Evolutionary conservation across 305 asterid genomes (phyloP).

Genomic region (Stenogyne calaminthoides): DNA sequence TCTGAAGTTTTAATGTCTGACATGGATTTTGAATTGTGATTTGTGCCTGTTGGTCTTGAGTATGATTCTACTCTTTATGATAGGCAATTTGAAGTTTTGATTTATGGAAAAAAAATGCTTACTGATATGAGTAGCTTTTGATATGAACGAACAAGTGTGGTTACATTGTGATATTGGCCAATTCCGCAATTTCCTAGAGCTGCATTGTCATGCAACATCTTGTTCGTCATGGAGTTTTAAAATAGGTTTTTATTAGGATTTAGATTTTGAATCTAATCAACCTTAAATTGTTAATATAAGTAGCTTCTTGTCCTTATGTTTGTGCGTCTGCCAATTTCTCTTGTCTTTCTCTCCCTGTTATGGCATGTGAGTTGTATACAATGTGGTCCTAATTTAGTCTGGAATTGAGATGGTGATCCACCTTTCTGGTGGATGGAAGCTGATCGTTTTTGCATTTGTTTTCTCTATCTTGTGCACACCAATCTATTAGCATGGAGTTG

Average conservation of each 20-base stretch:
- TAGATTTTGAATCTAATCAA: conserved; percentile 4
- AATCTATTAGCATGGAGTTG: conserved; percentile 9
- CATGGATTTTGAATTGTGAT: conserved; percentile 26
- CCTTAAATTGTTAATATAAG: not conserved
- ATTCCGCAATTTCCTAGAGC: conserved; percentile 14
- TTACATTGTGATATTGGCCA: conserved; percentile 15
- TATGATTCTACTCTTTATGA: conserved; percentile 9
- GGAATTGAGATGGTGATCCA: conserved; percentile 14
- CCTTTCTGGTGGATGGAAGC: conserved; percentile 2
- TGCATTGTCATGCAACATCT: conserved; percentile 10
- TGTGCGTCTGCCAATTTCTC: conserved; percentile 2
- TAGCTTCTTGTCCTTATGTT: not conserved
- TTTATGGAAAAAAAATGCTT: conserved; percentile 2
- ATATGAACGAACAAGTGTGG: conserved; percentile 13
- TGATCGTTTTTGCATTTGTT: conserved; percentile 5
- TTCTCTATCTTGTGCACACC: not conserved
- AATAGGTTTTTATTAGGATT: not conserved
- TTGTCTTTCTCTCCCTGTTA: not conserved
- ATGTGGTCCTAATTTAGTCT: conserved; percentile 8
- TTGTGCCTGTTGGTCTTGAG: conserved; percentile 19
- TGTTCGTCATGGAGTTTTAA: not conserved
- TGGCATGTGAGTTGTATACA: not conserved
- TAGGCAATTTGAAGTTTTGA: not conserved
- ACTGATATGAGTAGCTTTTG: conserved; percentile 4
- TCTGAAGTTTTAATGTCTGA: conserved; percentile 26